Conservation (phyloP, 371 early-diverging fungal genomes). For the Mortierella sp. region DNA sequence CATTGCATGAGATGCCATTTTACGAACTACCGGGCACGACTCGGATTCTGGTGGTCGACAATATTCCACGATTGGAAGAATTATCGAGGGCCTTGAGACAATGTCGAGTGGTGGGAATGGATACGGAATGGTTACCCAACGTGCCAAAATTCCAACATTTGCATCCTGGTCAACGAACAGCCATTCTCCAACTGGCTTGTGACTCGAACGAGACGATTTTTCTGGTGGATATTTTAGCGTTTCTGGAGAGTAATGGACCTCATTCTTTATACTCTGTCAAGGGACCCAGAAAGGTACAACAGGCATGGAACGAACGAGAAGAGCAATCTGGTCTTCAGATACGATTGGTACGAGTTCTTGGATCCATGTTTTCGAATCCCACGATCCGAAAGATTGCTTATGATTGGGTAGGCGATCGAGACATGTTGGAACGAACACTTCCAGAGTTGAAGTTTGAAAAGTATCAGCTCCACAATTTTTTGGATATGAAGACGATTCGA, state of each 20-base stretch:
- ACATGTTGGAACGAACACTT: constrained; percentile 21
- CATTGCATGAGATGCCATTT: neutral
- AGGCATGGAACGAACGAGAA: no score
- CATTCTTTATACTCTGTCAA: no score
- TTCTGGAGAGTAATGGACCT: constrained; percentile 12
- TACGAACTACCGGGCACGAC: constrained; percentile 12
- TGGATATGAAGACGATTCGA: constrained; percentile 28
- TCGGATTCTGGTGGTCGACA: constrained; percentile 13
- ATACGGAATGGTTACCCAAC: constrained; percentile 39
- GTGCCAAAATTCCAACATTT: constrained; percentile 10
- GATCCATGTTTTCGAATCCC: no score
- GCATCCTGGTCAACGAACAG: constrained; percentile 13
- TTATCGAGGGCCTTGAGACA: constrained; percentile 6
- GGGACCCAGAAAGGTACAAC: no score
- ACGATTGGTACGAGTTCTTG: no score
- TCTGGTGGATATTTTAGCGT: constrained; percentile 28
- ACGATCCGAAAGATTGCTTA: constrained; percentile 12
- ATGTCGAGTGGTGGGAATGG: constrained; percentile 25
- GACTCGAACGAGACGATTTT: constrained; percentile 24
- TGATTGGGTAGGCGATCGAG: constrained; percentile 40
- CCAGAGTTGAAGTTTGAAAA: constrained; percentile 8
- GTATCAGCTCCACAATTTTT: constrained; percentile 19
- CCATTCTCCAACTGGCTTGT: constrained; percentile 30
- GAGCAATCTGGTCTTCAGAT: no score
- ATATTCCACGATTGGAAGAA: neutral